A percentile compares a stretch with the other conserved stretches of the same genome.
Conservation (phyloP, 352 stramenopile genomes). For the Globisporangium heterothallicum region DNA sequence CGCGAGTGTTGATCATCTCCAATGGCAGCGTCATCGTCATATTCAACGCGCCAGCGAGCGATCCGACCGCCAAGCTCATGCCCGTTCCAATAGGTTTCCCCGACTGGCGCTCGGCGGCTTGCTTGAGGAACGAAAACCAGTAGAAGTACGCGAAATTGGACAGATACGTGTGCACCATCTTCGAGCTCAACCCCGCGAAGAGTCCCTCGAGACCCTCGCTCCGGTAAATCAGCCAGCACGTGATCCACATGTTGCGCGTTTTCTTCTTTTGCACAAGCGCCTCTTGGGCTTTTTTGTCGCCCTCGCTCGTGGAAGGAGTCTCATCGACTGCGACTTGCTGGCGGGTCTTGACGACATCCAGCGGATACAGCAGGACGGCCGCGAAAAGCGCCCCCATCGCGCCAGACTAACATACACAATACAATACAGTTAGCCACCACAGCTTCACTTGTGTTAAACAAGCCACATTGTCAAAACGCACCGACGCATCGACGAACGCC, state of each 20-base stretch:
- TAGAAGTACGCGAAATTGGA: slow-evolving; percentile 86
- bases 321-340: slow-evolving; percentile 49
- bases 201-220: slow-evolving; percentile 52
- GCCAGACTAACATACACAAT: slow-evolving; percentile 31
- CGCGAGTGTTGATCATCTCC: slow-evolving; percentile 85
- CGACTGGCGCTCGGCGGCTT: slow-evolving; percentile 43
- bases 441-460: not conserved
- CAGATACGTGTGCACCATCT: slow-evolving; percentile 67
- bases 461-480: slow-evolving; percentile 22
- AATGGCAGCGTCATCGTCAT: slow-evolving; percentile 84
- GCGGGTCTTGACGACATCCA: slow-evolving; percentile 77
- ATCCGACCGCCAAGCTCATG: slow-evolving; percentile 73
- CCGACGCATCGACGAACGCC: slow-evolving; percentile 72
- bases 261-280: slow-evolving; percentile 32
- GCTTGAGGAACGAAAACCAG: slow-evolving; percentile 82
- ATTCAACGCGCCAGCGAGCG: slow-evolving; percentile 77
- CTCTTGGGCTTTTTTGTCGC: slow-evolving; percentile 20
- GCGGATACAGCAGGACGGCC: slow-evolving; percentile 61
- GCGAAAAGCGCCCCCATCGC: slow-evolving; percentile 76
- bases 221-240: slow-evolving; percentile 65
- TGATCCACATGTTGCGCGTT: slow-evolving; percentile 40
- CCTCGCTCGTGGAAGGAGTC: slow-evolving; percentile 12
- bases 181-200: slow-evolving; percentile 68
- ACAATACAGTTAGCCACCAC: slow-evolving; percentile 2
- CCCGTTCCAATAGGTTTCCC: slow-evolving; percentile 45